Evolutionary conservation across 2,329 filamentous ascomycete genomes (phyloP).

Genomic region (Colletotrichum filicis): DNA sequence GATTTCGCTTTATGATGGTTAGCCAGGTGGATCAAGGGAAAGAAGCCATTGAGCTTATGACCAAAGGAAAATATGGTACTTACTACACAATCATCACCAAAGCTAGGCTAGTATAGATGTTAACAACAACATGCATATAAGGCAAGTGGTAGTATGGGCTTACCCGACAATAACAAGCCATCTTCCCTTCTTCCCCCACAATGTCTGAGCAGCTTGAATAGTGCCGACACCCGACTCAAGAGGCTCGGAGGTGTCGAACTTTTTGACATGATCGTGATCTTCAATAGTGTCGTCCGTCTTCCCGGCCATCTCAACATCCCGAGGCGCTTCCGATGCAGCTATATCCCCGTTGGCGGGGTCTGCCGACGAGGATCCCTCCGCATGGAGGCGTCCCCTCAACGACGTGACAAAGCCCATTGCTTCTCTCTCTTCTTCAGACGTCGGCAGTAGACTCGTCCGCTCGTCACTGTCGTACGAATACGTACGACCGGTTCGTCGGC

Average conservation of each 20-base stretch:
- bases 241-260: background rate
- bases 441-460: background rate
- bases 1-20: background rate
- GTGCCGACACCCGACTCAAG: conserved; percentile 12
- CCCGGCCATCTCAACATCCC: background rate
- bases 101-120: background rate
- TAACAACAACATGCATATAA: background rate
- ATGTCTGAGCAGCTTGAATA: conserved; percentile 10
- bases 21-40: background rate
- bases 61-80: background rate
- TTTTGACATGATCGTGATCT: background rate
- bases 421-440: background rate
- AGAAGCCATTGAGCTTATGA: no score
- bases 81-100: conserved; percentile 24
- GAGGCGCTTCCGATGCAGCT: background rate
- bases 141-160: background rate
- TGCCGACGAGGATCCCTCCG: background rate
- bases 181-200: conserved; percentile 18
- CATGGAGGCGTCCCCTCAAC: background rate
- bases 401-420: conserved; percentile 1
- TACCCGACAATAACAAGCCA: conserved; percentile 22
- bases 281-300: background rate
- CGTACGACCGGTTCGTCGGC: background rate
- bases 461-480: background rate
- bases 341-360: background rate